Conservation (phyloP, 1,139 yeast genomes). For the Saccharomyces hybrid region DNA sequence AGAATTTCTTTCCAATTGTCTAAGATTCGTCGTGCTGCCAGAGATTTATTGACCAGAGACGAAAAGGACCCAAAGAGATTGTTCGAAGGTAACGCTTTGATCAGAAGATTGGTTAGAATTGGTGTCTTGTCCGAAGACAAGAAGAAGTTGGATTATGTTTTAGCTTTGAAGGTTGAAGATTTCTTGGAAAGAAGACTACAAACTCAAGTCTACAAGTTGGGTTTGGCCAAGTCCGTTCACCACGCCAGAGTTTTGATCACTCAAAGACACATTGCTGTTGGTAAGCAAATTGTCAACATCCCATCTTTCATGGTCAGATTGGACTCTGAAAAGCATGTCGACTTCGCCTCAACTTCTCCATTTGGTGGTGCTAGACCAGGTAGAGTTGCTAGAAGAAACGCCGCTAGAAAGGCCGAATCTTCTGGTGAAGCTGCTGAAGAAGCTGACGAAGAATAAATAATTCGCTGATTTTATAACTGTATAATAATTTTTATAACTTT, state of each 20-base stretch:
- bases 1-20: conserved; percentile 77
- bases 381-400: conserved; percentile 98
- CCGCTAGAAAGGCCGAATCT: conserved; percentile 47
- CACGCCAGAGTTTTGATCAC: conserved; percentile 98
- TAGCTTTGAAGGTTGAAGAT: conserved; percentile 96
- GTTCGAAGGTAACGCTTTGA: conserved; percentile 99
- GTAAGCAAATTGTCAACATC: conserved; percentile 97
- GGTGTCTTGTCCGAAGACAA: conserved; percentile 99
- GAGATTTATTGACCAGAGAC: conserved; percentile 98
- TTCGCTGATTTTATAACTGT: conserved; percentile 10
- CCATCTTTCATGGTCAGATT: conserved; percentile 99
- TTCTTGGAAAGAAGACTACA: conserved; percentile 99
- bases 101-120: conserved; percentile 40
- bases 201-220: conserved; percentile 99
- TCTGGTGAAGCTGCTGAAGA: conserved; percentile 38
- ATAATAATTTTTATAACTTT: conserved; percentile 16
- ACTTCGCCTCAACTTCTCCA: conserved; percentile 97
- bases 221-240: conserved; percentile 98
- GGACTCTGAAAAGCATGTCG: conserved; percentile 99
- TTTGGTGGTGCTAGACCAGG: conserved; percentile 99
- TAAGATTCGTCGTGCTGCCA: conserved; percentile 99
- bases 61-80: conserved; percentile 99
- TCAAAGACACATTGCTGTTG: conserved; percentile 99
- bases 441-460: conserved; percentile 44
- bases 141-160: conserved; percentile 98